Evolutionary conservation across 2,329 filamentous ascomycete genomes (phyloP).

Genomic region (Beauveria sp.): DNA sequence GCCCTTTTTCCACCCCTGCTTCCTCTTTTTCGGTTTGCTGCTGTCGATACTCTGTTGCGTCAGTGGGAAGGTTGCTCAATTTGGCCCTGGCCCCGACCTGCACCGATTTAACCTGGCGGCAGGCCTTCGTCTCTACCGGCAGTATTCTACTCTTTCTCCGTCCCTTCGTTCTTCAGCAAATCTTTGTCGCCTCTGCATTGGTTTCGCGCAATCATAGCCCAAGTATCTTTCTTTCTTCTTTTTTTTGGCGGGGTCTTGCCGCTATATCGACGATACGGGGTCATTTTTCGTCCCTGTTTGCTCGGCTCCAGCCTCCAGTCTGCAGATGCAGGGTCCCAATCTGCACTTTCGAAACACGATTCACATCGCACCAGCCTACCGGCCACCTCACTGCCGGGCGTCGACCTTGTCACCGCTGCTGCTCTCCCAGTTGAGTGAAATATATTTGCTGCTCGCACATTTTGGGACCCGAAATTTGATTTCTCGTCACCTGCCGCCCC

Average conservation of each 20-base stretch:
- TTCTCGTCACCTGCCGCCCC: not conserved
- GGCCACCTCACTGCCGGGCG: not conserved
- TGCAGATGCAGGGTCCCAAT: constrained; percentile 3
- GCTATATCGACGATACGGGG: not conserved
- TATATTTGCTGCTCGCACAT: not conserved
- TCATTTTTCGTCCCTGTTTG: not conserved
- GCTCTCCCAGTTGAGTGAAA: not conserved
- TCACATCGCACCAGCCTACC: constrained; percentile 2
- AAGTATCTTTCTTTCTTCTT: not conserved
- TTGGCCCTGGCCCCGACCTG: not conserved
- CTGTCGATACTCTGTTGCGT: constrained; percentile 1
- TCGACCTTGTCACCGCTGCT: not conserved
- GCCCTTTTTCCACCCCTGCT: not conserved
- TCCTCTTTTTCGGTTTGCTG: not conserved
- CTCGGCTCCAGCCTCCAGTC: constrained; percentile 2
- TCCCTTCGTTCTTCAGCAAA: not conserved
- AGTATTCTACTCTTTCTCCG: not conserved
- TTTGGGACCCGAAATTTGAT: not conserved
- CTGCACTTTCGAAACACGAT: constrained; percentile 7
- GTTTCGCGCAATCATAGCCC: not conserved
- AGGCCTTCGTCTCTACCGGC: not conserved
- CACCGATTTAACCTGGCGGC: not conserved
- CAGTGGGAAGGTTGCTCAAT: not conserved
- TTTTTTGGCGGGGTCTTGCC: not conserved
- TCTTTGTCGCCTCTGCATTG: not conserved